Evolutionary conservation across 192 early-diverging fungal genomes (phyloP), one percentile per base, ranked within the genome.

Genomic region (Coemansia sp.): DNA sequence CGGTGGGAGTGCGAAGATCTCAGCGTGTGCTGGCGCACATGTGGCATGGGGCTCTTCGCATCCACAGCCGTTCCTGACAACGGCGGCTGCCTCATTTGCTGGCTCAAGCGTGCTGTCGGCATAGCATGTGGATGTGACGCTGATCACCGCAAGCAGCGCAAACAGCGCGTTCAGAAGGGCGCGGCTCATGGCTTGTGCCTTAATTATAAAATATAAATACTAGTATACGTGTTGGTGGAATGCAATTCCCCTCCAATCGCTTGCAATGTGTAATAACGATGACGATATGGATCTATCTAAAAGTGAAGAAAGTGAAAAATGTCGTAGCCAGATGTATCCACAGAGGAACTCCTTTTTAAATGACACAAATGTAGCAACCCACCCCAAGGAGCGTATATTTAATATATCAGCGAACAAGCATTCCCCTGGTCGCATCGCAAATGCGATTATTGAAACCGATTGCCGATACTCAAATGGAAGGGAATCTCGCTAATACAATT

Each of bases 161-260:
- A 72, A 22, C 6, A 79, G 44, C 17, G 59, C 55, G 29, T 62
- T 72, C 29, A 68, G 2, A 22, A 79, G 33, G 36, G 40, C 20
- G 60, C 70, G 61, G 50, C 59, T 62, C 70, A 79, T 79, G 38
- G 54, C 30, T 54, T n/a, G n/a, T n/a, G n/a, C n/a, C n/a, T n/a
- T n/a, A n/a, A n/a, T n/a, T n/a, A n/a, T n/a, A n/a, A n/a, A n/a
- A n/a, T 48, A 36, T 48, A 30, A 7, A 17, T 25, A 10, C 9
- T 25, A 48, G 14, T 48, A 25, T 48, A 25, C 11, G 45, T 10
- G 45, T 11, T 48, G 23, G 8, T 25, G 23, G 19, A n/a, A 20
- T 48, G 45, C 14, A 7, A 23, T n/a, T n/a, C 45, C 42, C 8
- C n/a, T 17, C 19, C 2, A 11, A 8, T 48, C 25, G 2, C 2